phyloP scores from a whole-genome alignment of 208 protist species.

The Acanthamoeba rhysodes region DNA sequence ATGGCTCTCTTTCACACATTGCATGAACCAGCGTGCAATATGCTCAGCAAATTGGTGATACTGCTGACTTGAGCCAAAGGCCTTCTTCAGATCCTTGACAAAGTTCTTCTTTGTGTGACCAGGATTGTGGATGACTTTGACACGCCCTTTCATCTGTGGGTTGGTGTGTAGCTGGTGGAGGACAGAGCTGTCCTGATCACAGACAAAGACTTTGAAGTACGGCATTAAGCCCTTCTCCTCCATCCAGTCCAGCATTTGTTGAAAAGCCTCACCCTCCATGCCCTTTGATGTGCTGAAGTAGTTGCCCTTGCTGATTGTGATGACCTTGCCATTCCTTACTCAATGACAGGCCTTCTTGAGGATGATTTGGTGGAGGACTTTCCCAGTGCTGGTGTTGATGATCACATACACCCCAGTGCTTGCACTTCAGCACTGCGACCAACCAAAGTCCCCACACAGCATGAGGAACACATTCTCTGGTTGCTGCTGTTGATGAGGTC shows the following conservation, averaged over 20 bases:
- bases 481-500: too few species aligned
- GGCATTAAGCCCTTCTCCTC: background rate
- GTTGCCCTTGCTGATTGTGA: background rate
- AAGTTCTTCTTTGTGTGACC: slow-evolving; percentile 49
- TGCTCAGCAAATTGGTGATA: background rate
- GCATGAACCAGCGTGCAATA: background rate
- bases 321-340: background rate
- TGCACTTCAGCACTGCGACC: too few species aligned
- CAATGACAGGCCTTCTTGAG: background rate
- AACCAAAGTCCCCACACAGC: too few species aligned
- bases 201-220: background rate
- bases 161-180: slow-evolving; percentile 1
- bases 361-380: background rate
- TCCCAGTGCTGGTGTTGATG: too few species aligned
- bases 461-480: too few species aligned
- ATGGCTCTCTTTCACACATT: background rate
- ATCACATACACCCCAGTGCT: too few species aligned
- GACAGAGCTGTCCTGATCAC: background rate
- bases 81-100: slow-evolving; percentile 34
- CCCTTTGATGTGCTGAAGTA: background rate
- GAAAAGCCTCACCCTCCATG: slow-evolving; percentile 9
- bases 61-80: slow-evolving; percentile 16
- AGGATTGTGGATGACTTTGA: slow-evolving; percentile 10
- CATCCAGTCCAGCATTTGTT: background rate
- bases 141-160: background rate